Conservation (phyloP, 441 rosid genomes). For the Gossypium trilobum region DNA sequence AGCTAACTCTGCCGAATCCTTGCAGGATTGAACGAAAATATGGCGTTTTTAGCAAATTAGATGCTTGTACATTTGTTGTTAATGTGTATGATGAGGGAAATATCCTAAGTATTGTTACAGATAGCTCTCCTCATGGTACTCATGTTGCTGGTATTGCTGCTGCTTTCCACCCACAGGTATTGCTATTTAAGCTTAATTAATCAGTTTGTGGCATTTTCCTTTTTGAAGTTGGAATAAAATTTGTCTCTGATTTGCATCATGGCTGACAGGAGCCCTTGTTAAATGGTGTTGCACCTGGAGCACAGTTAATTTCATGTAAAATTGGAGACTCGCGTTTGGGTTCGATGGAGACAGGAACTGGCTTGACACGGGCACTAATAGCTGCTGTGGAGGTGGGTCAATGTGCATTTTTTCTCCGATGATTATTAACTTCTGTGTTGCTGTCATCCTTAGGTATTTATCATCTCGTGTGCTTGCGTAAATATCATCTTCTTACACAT, state of each 20-base stretch:
- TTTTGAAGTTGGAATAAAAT: slow-evolving; percentile 11
- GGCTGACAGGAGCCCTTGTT: slow-evolving; percentile 74
- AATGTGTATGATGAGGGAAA: slow-evolving; percentile 83
- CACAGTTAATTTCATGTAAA: slow-evolving; percentile 91
- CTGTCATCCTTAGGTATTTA: neutral
- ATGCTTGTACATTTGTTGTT: slow-evolving; percentile 78
- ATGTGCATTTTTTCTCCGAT: slow-evolving; percentile 1
- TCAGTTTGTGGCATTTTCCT: slow-evolving; percentile 17
- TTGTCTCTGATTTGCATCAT: slow-evolving; percentile 15
- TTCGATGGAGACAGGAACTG: slow-evolving; percentile 97
- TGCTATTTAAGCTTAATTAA: slow-evolving; percentile 11
- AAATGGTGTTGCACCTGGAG: slow-evolving; percentile 97
- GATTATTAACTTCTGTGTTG: slow-evolving; percentile 5
- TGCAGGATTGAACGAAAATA: slow-evolving; percentile 71
- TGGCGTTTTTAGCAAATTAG: slow-evolving; percentile 87
- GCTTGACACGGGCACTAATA: slow-evolving; percentile 84
- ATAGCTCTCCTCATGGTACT: slow-evolving; percentile 93
- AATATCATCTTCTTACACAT: neutral
- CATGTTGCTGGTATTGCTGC: slow-evolving; percentile 98
- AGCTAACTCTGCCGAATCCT: slow-evolving; percentile 16
- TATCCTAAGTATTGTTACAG: slow-evolving; percentile 79
- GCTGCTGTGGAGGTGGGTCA: slow-evolving; percentile 84
- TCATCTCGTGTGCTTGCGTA: neutral
- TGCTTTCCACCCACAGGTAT: slow-evolving; percentile 86
- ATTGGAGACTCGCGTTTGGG: slow-evolving; percentile 92